A percentile compares a stretch with the other conserved stretches of the same genome.
phyloP scores from a whole-genome alignment of 805 yeast species.

The Wickerhamiella australiensis region DNA sequence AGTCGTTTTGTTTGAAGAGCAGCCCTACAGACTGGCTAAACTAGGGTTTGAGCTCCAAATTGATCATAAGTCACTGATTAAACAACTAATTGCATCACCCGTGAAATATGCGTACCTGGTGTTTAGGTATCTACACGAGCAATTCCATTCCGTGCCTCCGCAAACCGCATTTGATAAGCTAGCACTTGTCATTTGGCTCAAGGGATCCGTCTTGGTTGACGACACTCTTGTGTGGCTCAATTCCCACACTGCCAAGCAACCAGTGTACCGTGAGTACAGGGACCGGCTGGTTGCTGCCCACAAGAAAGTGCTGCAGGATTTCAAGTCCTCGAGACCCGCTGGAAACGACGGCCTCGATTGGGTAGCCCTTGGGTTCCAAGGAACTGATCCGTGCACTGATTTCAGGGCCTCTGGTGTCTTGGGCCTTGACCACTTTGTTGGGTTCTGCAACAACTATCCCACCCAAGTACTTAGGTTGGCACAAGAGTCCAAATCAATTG shows the following conservation, averaged over 20 bases:
- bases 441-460: conserved; percentile 19
- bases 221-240: background rate
- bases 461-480: conserved; percentile 14
- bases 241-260: background rate
- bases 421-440: conserved; percentile 22
- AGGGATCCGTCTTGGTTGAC: conserved; percentile 2
- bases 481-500: conserved; percentile 22
- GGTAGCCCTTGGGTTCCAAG: conserved; percentile 32
- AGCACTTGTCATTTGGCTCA: conserved; percentile 6
- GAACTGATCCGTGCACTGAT: conserved; percentile 30
- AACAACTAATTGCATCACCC: background rate
- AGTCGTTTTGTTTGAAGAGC: background rate
- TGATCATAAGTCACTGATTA: background rate
- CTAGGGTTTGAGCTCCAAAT: conserved; percentile 4
- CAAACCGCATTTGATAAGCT: conserved; percentile 3
- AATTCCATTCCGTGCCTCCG: conserved; percentile 2
- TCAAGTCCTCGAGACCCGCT: background rate
- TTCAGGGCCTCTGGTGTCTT: conserved; percentile 28
- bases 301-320: background rate
- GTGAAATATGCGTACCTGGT: background rate
- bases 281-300: conserved; percentile 1
- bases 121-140: background rate
- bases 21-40: background rate
- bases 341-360: conserved; percentile 21
- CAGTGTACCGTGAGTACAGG: background rate